These are phyloP conservation scores for Phytophthora cactorum DNA, from an alignment of 352 stramenopile species.

Conservation along the genomic window DNA sequence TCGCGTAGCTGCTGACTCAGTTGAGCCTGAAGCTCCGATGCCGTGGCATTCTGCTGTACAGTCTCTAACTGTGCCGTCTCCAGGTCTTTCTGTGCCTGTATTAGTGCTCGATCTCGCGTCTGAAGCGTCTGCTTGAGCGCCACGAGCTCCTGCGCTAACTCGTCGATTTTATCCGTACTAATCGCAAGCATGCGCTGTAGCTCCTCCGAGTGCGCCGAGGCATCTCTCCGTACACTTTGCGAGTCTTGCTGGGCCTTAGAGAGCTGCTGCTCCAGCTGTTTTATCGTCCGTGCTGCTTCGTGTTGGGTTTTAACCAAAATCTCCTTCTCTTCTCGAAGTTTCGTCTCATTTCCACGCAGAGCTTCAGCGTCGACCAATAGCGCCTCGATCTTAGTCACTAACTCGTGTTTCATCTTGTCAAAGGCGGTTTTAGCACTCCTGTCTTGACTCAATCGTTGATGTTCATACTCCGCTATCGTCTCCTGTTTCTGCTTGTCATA, in stretches of 20 bases:
- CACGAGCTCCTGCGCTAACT: constrained; percentile 50
- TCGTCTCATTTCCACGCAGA: constrained; percentile 49
- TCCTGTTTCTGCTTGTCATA: constrained; percentile 34
- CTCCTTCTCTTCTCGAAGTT: constrained; percentile 68
- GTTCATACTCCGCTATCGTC: constrained; percentile 26
- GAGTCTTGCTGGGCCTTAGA: constrained; percentile 51
- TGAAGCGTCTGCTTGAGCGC: constrained; percentile 47
- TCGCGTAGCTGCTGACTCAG: constrained; percentile 47
- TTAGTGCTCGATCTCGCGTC: constrained; percentile 46
- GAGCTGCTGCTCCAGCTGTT: constrained; percentile 55
- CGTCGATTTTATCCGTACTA: constrained; percentile 47
- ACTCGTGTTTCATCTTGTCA: constrained; percentile 56
- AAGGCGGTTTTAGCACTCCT: constrained; percentile 33
- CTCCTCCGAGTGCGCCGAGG: constrained; percentile 46
- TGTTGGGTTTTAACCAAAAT: constrained; percentile 41
- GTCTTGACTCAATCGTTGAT: constrained; percentile 15
- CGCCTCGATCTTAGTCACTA: constrained; percentile 70
- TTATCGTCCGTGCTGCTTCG: constrained; percentile 41
- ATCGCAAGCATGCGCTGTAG: constrained; percentile 50
- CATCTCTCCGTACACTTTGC: constrained; percentile 62
- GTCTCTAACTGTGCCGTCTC: constrained; percentile 55
- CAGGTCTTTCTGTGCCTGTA: constrained; percentile 46
- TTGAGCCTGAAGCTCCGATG: constrained; percentile 44
- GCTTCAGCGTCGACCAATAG: constrained; percentile 57
- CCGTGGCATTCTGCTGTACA: constrained; percentile 40